phyloP scores from a whole-genome alignment of 1,284 basidiomycete genomes.

The Flammula alnicola region DNA sequence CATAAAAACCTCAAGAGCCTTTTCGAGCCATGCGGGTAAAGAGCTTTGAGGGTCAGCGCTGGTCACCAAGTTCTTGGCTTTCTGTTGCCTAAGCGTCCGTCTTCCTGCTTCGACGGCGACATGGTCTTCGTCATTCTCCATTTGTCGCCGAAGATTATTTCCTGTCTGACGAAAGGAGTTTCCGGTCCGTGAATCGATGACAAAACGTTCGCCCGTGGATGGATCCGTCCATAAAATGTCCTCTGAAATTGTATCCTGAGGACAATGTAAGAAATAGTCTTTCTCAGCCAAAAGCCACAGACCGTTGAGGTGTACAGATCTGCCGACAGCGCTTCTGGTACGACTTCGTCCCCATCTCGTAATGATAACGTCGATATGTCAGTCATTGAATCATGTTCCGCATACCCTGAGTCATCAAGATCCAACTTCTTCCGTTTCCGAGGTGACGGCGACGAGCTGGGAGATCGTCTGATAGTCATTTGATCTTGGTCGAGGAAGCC shows the following conservation, averaged over 20 bases:
- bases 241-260: constrained; percentile 28
- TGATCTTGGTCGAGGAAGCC: constrained; percentile 50
- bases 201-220: constrained; percentile 64
- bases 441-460: constrained; percentile 32
- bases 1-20: constrained; percentile 36
- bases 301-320: constrained; percentile 26
- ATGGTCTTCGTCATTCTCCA: constrained; percentile 17
- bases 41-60: constrained; percentile 7
- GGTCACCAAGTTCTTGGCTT: constrained; percentile 21
- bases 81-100: constrained; percentile 23
- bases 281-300: constrained; percentile 10
- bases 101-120: constrained; percentile 19
- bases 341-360: constrained; percentile 13
- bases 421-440: constrained; percentile 42
- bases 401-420: constrained; percentile 37
- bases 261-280: constrained; percentile 11
- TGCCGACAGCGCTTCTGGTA: constrained; percentile 15
- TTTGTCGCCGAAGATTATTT: constrained; percentile 12
- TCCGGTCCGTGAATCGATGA: constrained; percentile 70
- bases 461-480: constrained; percentile 13
- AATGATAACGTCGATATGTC: constrained; percentile 23
- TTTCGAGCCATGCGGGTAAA: constrained; percentile 38
- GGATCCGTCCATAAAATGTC: constrained; percentile 65
- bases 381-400: constrained; percentile 28
- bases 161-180: constrained; percentile 52